Conservation (phyloP, 1,139 yeast genomes). For the Candida pseudocylindracea region DNA sequence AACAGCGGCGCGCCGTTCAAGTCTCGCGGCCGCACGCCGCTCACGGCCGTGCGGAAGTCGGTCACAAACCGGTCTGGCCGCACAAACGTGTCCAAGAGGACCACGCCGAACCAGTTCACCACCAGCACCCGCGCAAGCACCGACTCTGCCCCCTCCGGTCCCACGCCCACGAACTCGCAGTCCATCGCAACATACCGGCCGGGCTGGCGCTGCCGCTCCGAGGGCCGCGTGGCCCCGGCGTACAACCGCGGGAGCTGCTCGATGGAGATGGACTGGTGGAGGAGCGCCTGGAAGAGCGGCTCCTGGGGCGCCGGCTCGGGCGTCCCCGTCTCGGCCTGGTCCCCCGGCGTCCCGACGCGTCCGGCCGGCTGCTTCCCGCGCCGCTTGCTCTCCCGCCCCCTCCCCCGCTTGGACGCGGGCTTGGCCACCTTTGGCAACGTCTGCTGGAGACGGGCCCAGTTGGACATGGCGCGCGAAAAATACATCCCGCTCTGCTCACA, state of each 20-base stretch:
- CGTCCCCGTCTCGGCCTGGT: no score
- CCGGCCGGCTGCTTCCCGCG: no score
- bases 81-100: constrained; percentile 52
- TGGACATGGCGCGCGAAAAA: neutral
- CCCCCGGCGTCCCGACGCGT: no score
- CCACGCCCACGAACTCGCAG: constrained; percentile 90
- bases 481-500: neutral
- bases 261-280: neutral
- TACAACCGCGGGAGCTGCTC: neutral
- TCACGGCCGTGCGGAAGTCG: constrained; percentile 91
- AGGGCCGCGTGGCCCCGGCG: neutral
- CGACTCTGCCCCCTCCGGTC: constrained; percentile 36
- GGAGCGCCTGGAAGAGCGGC: neutral
- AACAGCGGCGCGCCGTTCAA: constrained; percentile 47
- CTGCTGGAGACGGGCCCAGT: neutral
- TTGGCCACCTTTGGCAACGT: neutral
- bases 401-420: no score
- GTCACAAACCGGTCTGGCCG: constrained; percentile 55
- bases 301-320: no score
- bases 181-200: constrained; percentile 73
- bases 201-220: constrained; percentile 5
- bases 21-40: constrained; percentile 56
- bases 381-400: no score
- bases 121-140: constrained; percentile 74
- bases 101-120: constrained; percentile 62